Conservation (phyloP, 83 land plant genomes). For the Isoetes engelmannii region DNA sequence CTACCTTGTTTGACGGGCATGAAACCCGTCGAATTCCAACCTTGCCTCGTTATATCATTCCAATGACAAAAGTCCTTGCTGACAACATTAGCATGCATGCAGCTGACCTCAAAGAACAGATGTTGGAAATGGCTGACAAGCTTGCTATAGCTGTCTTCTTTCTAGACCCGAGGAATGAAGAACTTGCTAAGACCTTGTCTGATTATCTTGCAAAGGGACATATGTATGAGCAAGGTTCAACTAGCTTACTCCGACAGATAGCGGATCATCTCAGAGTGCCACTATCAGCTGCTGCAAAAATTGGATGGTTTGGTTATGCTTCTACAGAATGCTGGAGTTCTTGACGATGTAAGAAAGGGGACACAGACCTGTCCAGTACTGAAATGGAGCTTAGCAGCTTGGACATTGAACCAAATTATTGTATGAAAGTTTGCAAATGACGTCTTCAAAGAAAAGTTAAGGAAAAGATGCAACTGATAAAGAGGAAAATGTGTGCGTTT, state of each 20-base stretch:
- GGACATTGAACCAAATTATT: slow-evolving; percentile 22
- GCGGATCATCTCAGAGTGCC: slow-evolving; percentile 5
- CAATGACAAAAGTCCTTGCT: not conserved
- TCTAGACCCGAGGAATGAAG: slow-evolving; percentile 22
- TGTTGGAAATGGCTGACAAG: slow-evolving; percentile 19
- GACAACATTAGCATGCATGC: slow-evolving; percentile 12
- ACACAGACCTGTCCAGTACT: slow-evolving; percentile 25
- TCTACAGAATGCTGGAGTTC: slow-evolving; percentile 11
- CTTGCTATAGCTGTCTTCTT: slow-evolving; percentile 11
- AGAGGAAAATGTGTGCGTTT: slow-evolving; percentile 20
- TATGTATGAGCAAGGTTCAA: slow-evolving; percentile 12
- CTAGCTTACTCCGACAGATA: slow-evolving; percentile 12
- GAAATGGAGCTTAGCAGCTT: slow-evolving; percentile 17
- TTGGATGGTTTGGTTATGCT: slow-evolving; percentile 13
- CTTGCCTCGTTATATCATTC: slow-evolving; percentile 14
- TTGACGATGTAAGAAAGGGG: slow-evolving; percentile 16
- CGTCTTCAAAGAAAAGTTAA: slow-evolving; percentile 15
- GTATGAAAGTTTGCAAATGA: slow-evolving; percentile 22
- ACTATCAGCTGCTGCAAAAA: slow-evolving; percentile 11
- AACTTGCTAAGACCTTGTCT: slow-evolving; percentile 12
- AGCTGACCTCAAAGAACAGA: slow-evolving; percentile 13
- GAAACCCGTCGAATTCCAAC: too few species aligned
- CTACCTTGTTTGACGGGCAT: too few species aligned
- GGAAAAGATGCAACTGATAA: not conserved
- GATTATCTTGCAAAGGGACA: slow-evolving; percentile 9